Percentiles rank a stretch among this genome's conserved stretches.
phyloP scores from a whole-genome alignment of 352 stramenopile genomes.

The Globisporangium perplexum region DNA sequence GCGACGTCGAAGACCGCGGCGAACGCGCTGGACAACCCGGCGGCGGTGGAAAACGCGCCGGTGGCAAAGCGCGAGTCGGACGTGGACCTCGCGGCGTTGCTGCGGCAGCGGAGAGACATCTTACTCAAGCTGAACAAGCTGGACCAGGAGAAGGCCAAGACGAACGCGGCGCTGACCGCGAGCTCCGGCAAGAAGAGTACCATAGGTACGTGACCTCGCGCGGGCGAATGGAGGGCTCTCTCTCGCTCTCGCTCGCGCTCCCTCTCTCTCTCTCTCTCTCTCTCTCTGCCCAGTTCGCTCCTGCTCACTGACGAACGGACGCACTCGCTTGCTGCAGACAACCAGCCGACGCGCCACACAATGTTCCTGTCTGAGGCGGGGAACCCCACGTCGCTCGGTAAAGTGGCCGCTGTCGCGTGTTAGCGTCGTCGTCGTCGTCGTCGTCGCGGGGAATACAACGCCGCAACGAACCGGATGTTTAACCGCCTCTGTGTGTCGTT shows the following conservation, averaged over 20 bases:
- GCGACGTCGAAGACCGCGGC: conserved; percentile 68
- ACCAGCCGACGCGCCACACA: conserved; percentile 32
- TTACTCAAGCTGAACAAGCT: conserved; percentile 58
- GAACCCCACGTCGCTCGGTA: conserved; percentile 30
- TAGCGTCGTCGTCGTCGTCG: neutral
- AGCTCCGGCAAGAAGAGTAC: conserved; percentile 23
- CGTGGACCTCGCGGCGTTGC: conserved; percentile 67
- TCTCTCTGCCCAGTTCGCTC: no score
- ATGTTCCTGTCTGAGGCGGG: conserved; percentile 37
- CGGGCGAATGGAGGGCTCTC: neutral
- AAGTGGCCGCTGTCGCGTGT: conserved; percentile 11
- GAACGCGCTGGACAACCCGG: conserved; percentile 75
- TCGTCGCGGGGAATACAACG: conserved; percentile 11
- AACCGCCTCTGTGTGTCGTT: conserved; percentile 8
- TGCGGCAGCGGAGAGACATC: conserved; percentile 74
- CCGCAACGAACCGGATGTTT: conserved; percentile 17
- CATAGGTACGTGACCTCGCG: conserved; percentile 31
- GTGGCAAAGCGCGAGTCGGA: conserved; percentile 63
- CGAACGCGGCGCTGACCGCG: conserved; percentile 20
- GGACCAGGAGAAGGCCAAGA: conserved; percentile 49
- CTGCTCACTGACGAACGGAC: neutral
- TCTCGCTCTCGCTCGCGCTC: neutral
- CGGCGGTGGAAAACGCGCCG: conserved; percentile 42
- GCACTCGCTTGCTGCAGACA: neutral
- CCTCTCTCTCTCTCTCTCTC: no score